Conservation (phyloP, 2,329 filamentous ascomycete genomes). For the Colletotrichum kahawae region DNA sequence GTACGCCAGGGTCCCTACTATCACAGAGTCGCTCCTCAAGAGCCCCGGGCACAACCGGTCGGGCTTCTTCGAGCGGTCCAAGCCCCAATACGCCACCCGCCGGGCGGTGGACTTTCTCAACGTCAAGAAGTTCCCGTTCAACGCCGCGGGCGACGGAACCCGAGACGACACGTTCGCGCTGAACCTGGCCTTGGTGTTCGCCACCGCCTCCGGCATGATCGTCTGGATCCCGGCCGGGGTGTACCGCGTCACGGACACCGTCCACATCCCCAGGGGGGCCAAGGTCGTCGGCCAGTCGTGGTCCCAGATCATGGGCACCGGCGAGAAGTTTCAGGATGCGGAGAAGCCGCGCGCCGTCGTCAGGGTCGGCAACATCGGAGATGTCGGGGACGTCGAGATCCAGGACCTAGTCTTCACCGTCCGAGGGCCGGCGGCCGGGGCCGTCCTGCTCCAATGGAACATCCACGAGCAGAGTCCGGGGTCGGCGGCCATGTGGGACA, state of each 20-base stretch:
- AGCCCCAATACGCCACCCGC: no score
- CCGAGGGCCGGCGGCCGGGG: conserved; percentile 57
- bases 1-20: no score
- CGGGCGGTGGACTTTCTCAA: no score
- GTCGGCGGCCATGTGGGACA: no score
- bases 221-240: conserved; percentile 51
- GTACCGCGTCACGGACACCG: conserved; percentile 47
- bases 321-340: conserved; percentile 48
- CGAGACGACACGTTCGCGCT: no score
- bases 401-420: conserved; percentile 64
- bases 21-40: no score
- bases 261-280: conserved; percentile 44
- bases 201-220: conserved; percentile 21
- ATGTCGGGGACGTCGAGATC: conserved; percentile 61
- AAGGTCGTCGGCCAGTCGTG: conserved; percentile 51
- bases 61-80: no score
- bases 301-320: conserved; percentile 50
- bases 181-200: no score
- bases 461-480: no score
- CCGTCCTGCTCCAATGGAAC: conserved; percentile 67
- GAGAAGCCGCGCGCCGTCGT: conserved; percentile 55
- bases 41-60: no score
- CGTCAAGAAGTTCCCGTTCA: no score
- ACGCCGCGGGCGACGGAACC: no score
- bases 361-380: conserved; percentile 56